Percentiles rank a stretch among this genome's conserved stretches.
These are phyloP conservation scores for Allantophomopsis cytisporea DNA, from an alignment of 2,329 filamentous ascomycete species.

Conservation along the genomic window DNA sequence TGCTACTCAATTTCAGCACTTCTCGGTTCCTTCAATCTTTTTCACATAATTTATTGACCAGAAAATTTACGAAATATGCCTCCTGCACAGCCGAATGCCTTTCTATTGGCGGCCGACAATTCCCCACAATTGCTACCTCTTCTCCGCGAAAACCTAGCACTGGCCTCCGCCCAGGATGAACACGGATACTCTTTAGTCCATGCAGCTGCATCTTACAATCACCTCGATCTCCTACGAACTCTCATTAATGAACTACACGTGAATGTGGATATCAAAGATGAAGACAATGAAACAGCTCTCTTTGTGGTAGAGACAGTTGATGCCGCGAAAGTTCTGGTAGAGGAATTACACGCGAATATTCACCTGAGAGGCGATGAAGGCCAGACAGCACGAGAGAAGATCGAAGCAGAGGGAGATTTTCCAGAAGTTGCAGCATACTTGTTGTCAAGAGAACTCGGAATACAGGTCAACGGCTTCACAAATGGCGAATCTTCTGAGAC, in stretches of 20 bases:
- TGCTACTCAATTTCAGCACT: too few species aligned
- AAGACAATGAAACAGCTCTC: slow-evolving; percentile 87
- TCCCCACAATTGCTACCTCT: slow-evolving; percentile 59
- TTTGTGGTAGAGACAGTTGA: slow-evolving; percentile 80
- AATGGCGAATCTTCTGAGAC: slow-evolving; percentile 11
- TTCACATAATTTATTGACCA: too few species aligned
- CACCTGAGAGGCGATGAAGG: slow-evolving; percentile 58
- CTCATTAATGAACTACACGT: slow-evolving; percentile 68
- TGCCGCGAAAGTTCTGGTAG: slow-evolving; percentile 66
- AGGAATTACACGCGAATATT: slow-evolving; percentile 64
- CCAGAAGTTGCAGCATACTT: slow-evolving; percentile 66
- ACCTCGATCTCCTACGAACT: slow-evolving; percentile 63
- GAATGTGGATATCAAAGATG: slow-evolving; percentile 69
- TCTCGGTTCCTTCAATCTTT: too few species aligned
- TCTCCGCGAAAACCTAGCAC: slow-evolving; percentile 58
- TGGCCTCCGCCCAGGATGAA: slow-evolving; percentile 71
- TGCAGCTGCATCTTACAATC: slow-evolving; percentile 85
- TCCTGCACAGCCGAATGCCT: slow-evolving; percentile 35
- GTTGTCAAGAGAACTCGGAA: slow-evolving; percentile 19
- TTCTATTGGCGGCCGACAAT: slow-evolving; percentile 72
- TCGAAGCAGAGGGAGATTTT: slow-evolving; percentile 66
- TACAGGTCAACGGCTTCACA: slow-evolving; percentile 13
- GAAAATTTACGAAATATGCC: neutral
- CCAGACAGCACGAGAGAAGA: slow-evolving; percentile 67
- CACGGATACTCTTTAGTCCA: slow-evolving; percentile 93